Conservation (phyloP, 345 rosid genomes). For the Eucalyptus tenuipes region DNA sequence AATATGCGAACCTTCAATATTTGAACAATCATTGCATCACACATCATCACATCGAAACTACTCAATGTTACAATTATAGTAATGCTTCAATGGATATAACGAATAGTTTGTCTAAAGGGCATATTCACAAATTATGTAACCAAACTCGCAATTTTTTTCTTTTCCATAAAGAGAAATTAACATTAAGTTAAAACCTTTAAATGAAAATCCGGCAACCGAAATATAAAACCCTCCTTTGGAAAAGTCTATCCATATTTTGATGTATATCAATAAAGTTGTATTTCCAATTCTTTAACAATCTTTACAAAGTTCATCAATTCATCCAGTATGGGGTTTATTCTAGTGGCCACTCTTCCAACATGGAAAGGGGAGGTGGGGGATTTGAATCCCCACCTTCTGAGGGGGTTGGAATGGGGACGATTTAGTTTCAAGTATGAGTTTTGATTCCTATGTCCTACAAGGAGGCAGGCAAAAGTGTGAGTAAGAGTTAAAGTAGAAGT, state of each 20-base stretch:
- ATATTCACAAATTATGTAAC: not conserved
- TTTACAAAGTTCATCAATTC: not conserved
- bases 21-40: not conserved
- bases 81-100: not conserved
- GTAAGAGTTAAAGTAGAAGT: fast-evolving
- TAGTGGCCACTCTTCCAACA: fast-evolving
- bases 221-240: not conserved
- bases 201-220: not conserved
- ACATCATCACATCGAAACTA: not conserved
- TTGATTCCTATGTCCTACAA: fast-evolving
- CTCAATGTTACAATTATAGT: not conserved
- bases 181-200: not conserved
- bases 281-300: not conserved
- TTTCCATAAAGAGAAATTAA: not conserved
- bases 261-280: not conserved
- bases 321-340: fast-evolving
- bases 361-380: fast-evolving
- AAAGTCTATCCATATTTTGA: not conserved
- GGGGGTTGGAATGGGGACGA: fast-evolving
- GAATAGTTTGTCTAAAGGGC: not conserved
- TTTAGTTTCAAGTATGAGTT: fast-evolving
- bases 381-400: fast-evolving
- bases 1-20: not conserved
- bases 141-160: not conserved
- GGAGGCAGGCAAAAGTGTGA: fast-evolving